These are phyloP conservation scores for Septoria petroselini DNA, from an alignment of 2,329 filamentous ascomycete genomes.

Conservation along the genomic window DNA sequence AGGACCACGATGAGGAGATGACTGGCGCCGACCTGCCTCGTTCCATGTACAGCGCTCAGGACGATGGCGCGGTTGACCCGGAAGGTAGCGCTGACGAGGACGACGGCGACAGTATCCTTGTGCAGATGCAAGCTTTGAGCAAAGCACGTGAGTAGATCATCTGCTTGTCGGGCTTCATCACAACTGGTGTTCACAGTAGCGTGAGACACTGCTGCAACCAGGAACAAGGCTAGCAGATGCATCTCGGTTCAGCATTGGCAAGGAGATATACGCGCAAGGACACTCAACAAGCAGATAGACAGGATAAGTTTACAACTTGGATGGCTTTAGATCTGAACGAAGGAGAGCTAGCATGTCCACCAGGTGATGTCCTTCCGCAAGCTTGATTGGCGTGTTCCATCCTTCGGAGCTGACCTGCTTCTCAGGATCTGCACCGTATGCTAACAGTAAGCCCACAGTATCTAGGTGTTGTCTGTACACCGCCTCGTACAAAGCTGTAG, in stretches of 20 bases:
- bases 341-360: conserved; percentile 12
- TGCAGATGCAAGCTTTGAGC: background rate
- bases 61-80: background rate
- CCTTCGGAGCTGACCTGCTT: conserved; percentile 15
- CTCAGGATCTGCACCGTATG: conserved; percentile 18
- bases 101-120: background rate
- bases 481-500: conserved; percentile 22
- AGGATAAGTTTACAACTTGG: background rate
- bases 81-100: background rate
- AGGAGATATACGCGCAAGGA: too few relatives aligned
- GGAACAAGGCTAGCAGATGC: too few relatives aligned
- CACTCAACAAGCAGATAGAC: background rate
- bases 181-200: too few relatives aligned
- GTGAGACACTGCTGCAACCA: too few relatives aligned
- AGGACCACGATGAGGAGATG: conserved; percentile 5
- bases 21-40: background rate
- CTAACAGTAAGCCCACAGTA: conserved; percentile 14
- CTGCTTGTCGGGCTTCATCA: too few relatives aligned
- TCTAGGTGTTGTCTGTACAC: conserved; percentile 22
- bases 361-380: conserved; percentile 18
- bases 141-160: too few relatives aligned
- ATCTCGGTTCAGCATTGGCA: too few relatives aligned
- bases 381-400: conserved; percentile 15
- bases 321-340: background rate
- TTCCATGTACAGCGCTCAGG: background rate